A percentile compares a stretch with the other conserved stretches of the same genome.
These are phyloP conservation scores for Arxiozyma heterogenica DNA, from an alignment of 1,139 yeast species.

Conservation along the genomic window DNA sequence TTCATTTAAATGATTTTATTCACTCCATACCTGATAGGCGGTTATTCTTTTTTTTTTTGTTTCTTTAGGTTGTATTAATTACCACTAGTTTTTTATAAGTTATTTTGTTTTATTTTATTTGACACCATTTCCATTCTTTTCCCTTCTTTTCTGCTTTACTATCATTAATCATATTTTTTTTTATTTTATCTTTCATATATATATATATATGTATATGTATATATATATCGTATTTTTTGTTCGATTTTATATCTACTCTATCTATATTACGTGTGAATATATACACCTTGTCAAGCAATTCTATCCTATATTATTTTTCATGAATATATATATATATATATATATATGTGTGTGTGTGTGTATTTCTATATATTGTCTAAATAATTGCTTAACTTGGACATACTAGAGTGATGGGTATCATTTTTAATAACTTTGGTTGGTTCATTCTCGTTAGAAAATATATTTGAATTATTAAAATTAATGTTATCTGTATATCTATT, in stretches of 20 bases:
- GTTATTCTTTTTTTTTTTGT: too few species aligned
- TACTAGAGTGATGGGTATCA: neutral
- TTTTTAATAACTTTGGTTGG: neutral
- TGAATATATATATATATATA: neutral
- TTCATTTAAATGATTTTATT: neutral
- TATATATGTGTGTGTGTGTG: neutral
- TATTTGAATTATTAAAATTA: neutral
- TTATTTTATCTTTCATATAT: too few species aligned
- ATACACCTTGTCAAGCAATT: neutral
- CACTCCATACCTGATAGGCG: neutral
- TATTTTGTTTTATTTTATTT: neutral
- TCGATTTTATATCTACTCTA: too few species aligned
- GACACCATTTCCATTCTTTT: neutral
- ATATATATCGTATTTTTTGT: neutral
- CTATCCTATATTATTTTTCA: too few species aligned
- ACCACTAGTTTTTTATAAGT: neutral
- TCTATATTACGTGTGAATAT: neutral
- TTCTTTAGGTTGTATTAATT: neutral
- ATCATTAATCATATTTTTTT: neutral
- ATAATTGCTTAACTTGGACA: neutral
- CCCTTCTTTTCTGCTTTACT: neutral
- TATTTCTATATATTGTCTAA: neutral
- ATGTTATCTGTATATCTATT: neutral
- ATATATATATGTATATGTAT: too few species aligned
- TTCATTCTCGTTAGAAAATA: neutral